phyloP scores from a whole-genome alignment of 352 stramenopile genomes.

The Pythium apleroticum region DNA sequence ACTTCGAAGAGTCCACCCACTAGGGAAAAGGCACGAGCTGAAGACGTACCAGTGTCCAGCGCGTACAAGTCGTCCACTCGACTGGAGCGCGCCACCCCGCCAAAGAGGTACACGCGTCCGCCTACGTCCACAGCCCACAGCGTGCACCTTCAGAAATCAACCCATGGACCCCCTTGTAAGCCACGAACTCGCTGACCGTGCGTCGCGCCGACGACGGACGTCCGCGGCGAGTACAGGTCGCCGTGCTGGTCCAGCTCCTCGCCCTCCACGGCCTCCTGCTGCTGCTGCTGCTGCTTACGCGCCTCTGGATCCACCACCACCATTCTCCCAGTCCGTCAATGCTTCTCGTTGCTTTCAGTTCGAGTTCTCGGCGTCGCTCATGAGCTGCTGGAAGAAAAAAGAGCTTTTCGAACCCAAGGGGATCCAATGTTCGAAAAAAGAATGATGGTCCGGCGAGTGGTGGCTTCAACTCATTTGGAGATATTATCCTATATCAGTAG shows the following conservation, averaged over 20 bases:
- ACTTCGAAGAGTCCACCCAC: too few relatives aligned
- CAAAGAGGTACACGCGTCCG: constrained; percentile 76
- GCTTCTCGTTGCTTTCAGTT: too few relatives aligned
- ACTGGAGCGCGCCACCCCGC: constrained; percentile 65
- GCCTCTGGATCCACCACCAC: not conserved
- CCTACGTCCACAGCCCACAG: constrained; percentile 38
- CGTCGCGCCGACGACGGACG: not conserved
- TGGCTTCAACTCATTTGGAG: too few relatives aligned
- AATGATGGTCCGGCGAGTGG: too few relatives aligned
- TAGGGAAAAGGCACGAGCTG: not conserved
- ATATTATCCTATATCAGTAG: too few relatives aligned
- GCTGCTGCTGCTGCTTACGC: not conserved
- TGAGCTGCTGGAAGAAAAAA: too few relatives aligned
- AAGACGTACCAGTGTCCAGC: constrained; percentile 59
- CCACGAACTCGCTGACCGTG: not conserved
- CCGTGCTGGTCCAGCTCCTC: not conserved
- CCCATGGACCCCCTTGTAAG: not conserved
- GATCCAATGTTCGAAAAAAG: too few relatives aligned
- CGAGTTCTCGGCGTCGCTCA: too few relatives aligned
- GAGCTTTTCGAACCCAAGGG: too few relatives aligned
- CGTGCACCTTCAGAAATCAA: too few relatives aligned
- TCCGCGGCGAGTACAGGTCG: not conserved
- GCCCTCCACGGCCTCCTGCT: not conserved
- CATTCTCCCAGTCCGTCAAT: too few relatives aligned
- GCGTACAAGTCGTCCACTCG: constrained; percentile 82